These are phyloP conservation scores for Quillaja saponaria DNA, from an alignment of 306 rosid species.

Conservation along the genomic window DNA sequence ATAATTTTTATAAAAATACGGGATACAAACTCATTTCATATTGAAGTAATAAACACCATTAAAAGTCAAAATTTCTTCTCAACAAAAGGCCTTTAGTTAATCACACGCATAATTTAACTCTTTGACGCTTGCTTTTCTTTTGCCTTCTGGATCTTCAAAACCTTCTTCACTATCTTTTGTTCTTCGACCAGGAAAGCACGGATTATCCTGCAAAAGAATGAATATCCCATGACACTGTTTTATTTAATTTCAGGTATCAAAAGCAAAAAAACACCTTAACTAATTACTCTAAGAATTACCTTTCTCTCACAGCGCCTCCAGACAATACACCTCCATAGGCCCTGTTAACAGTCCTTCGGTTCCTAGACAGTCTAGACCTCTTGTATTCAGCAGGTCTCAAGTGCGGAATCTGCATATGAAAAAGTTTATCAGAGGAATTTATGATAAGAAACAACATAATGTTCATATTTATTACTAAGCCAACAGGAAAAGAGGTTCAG, in stretches of 20 bases:
- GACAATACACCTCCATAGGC: constrained; percentile 85
- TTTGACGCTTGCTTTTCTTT: constrained; percentile 70
- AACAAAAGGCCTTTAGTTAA: constrained; percentile 15
- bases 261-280: not conserved
- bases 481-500: too few species aligned
- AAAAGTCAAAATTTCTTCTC: constrained; percentile 57
- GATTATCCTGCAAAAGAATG: constrained; percentile 51
- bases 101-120: constrained; percentile 37
- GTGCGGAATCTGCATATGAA: constrained; percentile 67
- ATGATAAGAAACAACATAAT: not conserved
- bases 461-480: not conserved
- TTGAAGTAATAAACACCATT: constrained; percentile 31
- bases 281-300: constrained; percentile 33
- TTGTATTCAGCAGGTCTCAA: constrained; percentile 87
- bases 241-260: not conserved
- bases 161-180: constrained; percentile 91
- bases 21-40: too few species aligned
- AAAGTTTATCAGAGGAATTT: not conserved
- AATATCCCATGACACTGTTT: not conserved
- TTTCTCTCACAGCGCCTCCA: constrained; percentile 82
- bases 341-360: constrained; percentile 78
- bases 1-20: too few species aligned
- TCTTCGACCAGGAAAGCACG: constrained; percentile 90
- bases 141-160: constrained; percentile 89
- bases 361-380: constrained; percentile 75